Base-by-base conservation (phyloP, 257 asterid genomes). In the Oldenlandia corymbosa region DNA sequence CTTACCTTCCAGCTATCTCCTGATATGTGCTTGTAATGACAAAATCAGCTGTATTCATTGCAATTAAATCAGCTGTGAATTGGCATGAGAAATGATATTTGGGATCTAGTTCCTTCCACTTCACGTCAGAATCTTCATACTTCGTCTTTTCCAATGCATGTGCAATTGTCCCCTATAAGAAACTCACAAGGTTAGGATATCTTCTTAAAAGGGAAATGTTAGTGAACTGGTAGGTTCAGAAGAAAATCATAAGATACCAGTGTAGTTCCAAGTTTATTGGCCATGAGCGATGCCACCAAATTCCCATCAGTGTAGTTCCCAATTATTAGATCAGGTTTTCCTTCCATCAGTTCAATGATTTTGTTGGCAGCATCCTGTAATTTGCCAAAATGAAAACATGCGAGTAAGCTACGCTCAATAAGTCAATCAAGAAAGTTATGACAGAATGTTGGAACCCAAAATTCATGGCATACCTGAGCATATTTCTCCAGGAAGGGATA, bases 81-180 rank as follows among this genome's bases (percentile, higher is more conserved):
- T 91, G 96, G 79, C 95, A 88, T 9, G 98, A 88, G 60, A 91
- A 91, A 73, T 91, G 91, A 39, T 91, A 83, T 77, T 84, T 91
- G 3, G 88, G 61, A 52, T 91, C 96, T 0, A 84, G 68, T 53
- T 91, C 95, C 77, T 86, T 88, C 88, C 95, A 85, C 61, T 83
- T 88, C 67, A 84, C 71, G 76, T 91, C 98, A 3, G 98, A 88
- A 68, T 88, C 95, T 76, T 88, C 98, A 12, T 91, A 91, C 81
- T 91, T 91, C 31, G 98, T 88, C 81, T 88, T 91, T 90, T 91
- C 96, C 31, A 91, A 71, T 42, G 96, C 98, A 80, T 91, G 98
- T 41, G 96, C 98, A 64, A 91, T 88, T 21, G 96, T 91, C 69
- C 92, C 96, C 96, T 91, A 47, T 52, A 70, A 3, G 37, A 60